A percentile compares a stretch with the other conserved stretches of the same genome.
Conservation (phyloP, 768 basidiomycete genomes). For the Termitomyces sp. region DNA sequence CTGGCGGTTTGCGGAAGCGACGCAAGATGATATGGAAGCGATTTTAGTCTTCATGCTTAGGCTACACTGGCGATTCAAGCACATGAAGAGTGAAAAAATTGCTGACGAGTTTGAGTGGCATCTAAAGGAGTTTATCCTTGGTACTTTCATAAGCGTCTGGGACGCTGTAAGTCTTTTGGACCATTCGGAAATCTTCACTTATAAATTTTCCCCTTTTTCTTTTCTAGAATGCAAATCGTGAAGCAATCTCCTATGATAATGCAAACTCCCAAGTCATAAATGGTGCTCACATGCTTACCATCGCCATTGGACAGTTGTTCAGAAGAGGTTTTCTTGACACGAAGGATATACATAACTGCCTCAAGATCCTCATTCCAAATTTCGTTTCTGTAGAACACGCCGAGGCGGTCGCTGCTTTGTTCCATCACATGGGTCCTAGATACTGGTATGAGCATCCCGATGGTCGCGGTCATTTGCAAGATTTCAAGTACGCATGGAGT, state of each 20-base stretch:
- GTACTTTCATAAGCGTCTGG: constrained; percentile 19
- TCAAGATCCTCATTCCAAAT: constrained; percentile 12
- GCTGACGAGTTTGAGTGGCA: constrained; percentile 15
- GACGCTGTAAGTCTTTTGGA: constrained; percentile 14
- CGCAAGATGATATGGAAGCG: constrained; percentile 1
- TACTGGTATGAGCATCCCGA: constrained; percentile 16
- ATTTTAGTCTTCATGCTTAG: constrained; percentile 7
- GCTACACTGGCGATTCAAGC: constrained; percentile 8
- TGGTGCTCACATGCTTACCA: constrained; percentile 9
- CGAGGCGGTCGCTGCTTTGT: constrained; percentile 11
- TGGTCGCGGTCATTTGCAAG: constrained; percentile 7
- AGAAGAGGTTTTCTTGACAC: constrained; percentile 7
- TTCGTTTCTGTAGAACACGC: constrained; percentile 17
- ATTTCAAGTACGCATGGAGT: constrained; percentile 1
- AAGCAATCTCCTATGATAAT: constrained; percentile 14
- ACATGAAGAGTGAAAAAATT: constrained; percentile 9
- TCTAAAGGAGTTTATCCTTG: constrained; percentile 14
- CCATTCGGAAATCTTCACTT: not conserved
- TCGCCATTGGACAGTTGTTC: constrained; percentile 12
- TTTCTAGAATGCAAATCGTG: constrained; percentile 8
- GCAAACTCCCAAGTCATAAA: not conserved
- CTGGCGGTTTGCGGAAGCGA: constrained; percentile 13
- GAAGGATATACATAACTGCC: constrained; percentile 12
- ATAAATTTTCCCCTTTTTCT: not conserved
- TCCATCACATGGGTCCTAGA: constrained; percentile 9